A percentile compares a stretch with the other conserved stretches of the same genome.
phyloP scores from a whole-genome alignment of 1,284 basidiomycete genomes.

The Tilletia walkeri region DNA sequence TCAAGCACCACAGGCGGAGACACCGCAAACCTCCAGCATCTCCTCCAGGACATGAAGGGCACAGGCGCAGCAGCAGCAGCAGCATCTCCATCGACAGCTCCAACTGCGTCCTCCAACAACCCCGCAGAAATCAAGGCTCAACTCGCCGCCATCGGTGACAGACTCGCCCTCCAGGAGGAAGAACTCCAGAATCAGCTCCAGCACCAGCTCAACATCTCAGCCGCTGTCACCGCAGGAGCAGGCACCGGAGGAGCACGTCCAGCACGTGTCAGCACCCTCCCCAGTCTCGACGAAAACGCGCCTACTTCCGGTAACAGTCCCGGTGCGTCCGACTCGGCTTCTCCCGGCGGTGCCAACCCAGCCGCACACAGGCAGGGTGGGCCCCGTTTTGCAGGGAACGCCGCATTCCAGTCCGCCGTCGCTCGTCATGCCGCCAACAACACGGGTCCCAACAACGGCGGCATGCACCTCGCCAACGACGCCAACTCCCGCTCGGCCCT shows the following conservation, averaged over 20 bases:
- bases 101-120: neutral
- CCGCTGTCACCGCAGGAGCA: neutral
- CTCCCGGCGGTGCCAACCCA: constrained; percentile 11
- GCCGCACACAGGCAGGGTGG: constrained; percentile 31
- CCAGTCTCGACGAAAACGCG: constrained; percentile 47
- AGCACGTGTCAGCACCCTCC: constrained; percentile 30
- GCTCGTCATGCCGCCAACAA: constrained; percentile 32
- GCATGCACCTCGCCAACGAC: constrained; percentile 1
- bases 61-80: neutral
- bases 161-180: constrained; percentile 14
- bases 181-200: constrained; percentile 13
- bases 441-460: constrained; percentile 22
- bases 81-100: neutral
- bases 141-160: constrained; percentile 12
- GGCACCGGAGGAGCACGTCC: constrained; percentile 22
- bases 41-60: neutral
- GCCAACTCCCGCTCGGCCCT: constrained; percentile 28
- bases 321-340: neutral
- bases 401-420: constrained; percentile 45
- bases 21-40: neutral
- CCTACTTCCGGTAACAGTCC: constrained; percentile 18
- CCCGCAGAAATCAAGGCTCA: constrained; percentile 2
- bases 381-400: constrained; percentile 47
- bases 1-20: neutral
- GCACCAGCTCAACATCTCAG: constrained; percentile 39